phyloP scores from a whole-genome alignment of 805 yeast genomes.

The Barnettozyma siamensis region DNA sequence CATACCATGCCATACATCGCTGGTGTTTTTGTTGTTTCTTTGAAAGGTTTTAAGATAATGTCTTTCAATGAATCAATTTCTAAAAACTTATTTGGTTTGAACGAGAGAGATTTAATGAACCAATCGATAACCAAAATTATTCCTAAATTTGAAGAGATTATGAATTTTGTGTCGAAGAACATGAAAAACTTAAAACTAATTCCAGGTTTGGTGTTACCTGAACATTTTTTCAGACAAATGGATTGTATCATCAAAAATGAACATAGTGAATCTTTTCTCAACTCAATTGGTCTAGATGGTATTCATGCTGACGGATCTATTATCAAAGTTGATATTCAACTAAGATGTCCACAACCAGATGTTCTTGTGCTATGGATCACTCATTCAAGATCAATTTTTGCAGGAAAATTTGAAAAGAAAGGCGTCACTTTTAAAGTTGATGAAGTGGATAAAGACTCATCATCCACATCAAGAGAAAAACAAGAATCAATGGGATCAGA shows the following conservation, averaged over 20 bases:
- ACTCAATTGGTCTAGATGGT: conserved; percentile 65
- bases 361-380: conserved; percentile 79
- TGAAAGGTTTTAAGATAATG: conserved; percentile 39
- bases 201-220: conserved; percentile 82
- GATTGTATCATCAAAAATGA: conserved; percentile 27
- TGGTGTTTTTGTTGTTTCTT: conserved; percentile 68
- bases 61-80: conserved; percentile 77
- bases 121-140: conserved; percentile 50
- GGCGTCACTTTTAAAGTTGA: conserved; percentile 15
- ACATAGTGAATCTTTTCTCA: conserved; percentile 47
- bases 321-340: conserved; percentile 70
- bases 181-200: conserved; percentile 35
- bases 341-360: conserved; percentile 59
- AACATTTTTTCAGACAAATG: conserved; percentile 79
- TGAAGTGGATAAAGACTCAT: neutral
- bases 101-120: conserved; percentile 38
- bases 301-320: conserved; percentile 62
- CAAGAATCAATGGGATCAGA: conserved; percentile 3
- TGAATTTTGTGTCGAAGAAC: conserved; percentile 27
- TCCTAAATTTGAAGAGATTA: conserved; percentile 50
- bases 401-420: conserved; percentile 10
- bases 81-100: conserved; percentile 69
- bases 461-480: neutral
- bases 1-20: conserved; percentile 83
- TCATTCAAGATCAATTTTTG: conserved; percentile 50